These are phyloP conservation scores for Neurospora sp. DNA, from an alignment of 495 filamentous ascomycete species.

Conservation along the genomic window DNA sequence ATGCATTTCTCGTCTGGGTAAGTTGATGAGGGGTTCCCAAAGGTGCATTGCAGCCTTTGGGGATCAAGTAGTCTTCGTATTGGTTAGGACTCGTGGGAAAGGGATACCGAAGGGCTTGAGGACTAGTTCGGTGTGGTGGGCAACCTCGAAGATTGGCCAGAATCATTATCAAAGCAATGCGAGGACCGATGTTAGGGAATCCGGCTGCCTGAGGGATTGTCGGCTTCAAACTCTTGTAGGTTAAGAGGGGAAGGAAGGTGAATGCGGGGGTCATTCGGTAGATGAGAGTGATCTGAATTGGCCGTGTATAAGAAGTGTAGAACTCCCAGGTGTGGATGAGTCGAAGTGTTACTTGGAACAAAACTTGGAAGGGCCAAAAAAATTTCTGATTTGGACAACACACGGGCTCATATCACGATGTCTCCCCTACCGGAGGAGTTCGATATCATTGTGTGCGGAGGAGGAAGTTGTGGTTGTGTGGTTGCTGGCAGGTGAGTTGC, in stretches of 20 bases:
- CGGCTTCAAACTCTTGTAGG: neutral
- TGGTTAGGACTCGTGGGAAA: neutral
- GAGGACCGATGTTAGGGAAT: neutral
- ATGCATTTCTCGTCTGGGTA: neutral
- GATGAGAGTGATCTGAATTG: neutral
- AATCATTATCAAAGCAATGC: neutral
- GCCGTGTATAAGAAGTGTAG: neutral
- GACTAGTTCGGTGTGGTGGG: neutral
- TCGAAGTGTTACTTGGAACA: neutral
- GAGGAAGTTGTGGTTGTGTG: conserved; percentile 61
- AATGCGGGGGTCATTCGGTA: neutral
- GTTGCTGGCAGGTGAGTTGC: conserved; percentile 52
- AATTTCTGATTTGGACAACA: neutral
- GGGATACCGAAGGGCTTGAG: neutral
- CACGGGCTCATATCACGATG: conserved; percentile 15
- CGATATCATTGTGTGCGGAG: conserved; percentile 77
- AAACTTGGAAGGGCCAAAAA: neutral
- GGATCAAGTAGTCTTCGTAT: neutral
- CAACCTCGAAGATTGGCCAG: neutral
- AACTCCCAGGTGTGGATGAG: neutral
- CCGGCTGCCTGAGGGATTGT: neutral
- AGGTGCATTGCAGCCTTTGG: conserved; percentile 8
- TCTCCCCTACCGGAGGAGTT: conserved; percentile 55
- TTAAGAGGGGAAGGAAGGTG: neutral
- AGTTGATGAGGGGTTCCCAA: conserved; percentile 20